A percentile compares a stretch with the other conserved stretches of the same genome.
phyloP scores from a whole-genome alignment of 176 grass and related monocot genomes.

The Lolium multiflorum region DNA sequence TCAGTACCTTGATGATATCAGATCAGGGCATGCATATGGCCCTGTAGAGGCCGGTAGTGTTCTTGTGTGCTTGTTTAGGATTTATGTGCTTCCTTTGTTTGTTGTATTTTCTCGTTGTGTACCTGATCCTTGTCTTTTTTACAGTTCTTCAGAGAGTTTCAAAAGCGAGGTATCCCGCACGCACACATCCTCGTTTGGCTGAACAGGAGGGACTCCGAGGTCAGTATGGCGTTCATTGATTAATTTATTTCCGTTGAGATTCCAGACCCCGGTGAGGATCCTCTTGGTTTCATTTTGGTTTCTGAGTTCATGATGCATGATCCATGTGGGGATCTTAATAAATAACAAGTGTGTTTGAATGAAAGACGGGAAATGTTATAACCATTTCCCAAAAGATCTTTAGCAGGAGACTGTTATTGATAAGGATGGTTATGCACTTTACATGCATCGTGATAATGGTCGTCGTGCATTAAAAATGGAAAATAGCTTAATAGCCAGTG shows the following conservation, averaged over 20 bases:
- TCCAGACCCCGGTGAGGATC: background rate
- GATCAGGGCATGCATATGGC: background rate
- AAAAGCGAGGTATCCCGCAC: background rate
- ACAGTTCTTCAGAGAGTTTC: too few species aligned
- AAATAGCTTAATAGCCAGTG: too few species aligned
- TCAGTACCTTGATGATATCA: background rate
- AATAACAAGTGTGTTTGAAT: background rate
- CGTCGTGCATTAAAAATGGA: too few species aligned
- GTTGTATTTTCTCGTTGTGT: too few species aligned
- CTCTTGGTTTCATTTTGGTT: background rate
- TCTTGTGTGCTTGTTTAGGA: too few species aligned
- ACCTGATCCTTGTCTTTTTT: background rate
- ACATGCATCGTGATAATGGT: background rate
- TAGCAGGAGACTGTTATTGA: background rate
- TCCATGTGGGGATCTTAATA: background rate
- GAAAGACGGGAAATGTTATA: background rate
- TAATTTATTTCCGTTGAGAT: background rate
- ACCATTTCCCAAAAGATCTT: background rate
- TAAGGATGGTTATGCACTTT: background rate
- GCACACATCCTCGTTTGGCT: background rate
- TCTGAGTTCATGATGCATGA: background rate
- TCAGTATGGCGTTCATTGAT: background rate
- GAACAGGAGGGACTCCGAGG: background rate
- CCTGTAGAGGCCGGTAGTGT: background rate
- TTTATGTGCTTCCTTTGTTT: too few species aligned